Conservation (phyloP, 2,329 filamentous ascomycete genomes). For the Pezizomycotina sp. region DNA sequence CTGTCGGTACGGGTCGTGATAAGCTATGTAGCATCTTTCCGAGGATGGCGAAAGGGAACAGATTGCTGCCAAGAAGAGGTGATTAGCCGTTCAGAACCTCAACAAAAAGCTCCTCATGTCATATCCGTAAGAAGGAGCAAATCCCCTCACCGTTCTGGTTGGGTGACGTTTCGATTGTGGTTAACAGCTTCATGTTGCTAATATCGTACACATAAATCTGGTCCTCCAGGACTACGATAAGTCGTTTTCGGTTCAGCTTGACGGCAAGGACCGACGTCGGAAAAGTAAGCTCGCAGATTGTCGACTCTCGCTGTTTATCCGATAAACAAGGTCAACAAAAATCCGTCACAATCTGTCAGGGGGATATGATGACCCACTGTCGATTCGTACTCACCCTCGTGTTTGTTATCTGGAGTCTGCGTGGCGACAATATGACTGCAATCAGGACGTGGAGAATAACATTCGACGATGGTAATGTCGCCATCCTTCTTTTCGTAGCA, state of each 20-base stretch:
- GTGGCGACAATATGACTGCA: slow-evolving; percentile 77
- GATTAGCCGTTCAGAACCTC: neutral
- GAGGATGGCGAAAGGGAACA: slow-evolving; percentile 87
- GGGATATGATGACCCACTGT: slow-evolving; percentile 2
- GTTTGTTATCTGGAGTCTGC: slow-evolving; percentile 89
- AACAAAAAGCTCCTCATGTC: neutral
- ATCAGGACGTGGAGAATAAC: slow-evolving; percentile 98
- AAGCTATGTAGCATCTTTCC: slow-evolving; percentile 88
- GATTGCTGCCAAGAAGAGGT: slow-evolving; percentile 42
- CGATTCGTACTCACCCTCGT: slow-evolving; percentile 56
- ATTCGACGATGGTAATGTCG: slow-evolving; percentile 95
- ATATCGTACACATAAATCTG: slow-evolving; percentile 98
- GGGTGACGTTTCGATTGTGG: slow-evolving; percentile 83
- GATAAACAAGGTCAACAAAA: slow-evolving; percentile 3
- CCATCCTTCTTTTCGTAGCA: slow-evolving; percentile 88
- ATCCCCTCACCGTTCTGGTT: slow-evolving; percentile 52
- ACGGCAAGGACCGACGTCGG: slow-evolving; percentile 91
- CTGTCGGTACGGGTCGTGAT: slow-evolving; percentile 60
- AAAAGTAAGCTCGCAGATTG: slow-evolving; percentile 97
- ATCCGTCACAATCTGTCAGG: neutral
- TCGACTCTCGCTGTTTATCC: slow-evolving; percentile 45
- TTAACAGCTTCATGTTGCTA: slow-evolving; percentile 88
- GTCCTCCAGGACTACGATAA: slow-evolving; percentile 86
- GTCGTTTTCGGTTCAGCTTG: slow-evolving; percentile 78
- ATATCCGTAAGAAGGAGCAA: neutral